Conservation (phyloP, 2,329 filamentous ascomycete species). For the Colletotrichum sp. region DNA sequence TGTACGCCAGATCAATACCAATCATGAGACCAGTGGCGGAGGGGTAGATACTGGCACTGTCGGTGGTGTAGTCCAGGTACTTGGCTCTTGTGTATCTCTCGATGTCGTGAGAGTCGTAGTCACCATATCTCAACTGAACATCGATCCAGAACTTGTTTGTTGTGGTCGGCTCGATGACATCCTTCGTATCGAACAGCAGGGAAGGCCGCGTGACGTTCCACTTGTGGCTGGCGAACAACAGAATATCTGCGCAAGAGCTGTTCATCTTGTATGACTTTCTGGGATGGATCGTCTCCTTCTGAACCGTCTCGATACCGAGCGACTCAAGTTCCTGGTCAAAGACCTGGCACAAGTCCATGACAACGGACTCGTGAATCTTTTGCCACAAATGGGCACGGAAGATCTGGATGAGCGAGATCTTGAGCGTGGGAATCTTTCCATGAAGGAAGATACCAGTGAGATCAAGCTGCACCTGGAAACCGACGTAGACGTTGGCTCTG, state of each 20-base stretch:
- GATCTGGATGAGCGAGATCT: conserved; percentile 98
- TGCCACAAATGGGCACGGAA: conserved; percentile 99
- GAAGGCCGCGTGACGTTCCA: conserved; percentile 98
- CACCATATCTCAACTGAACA: conserved; percentile 93
- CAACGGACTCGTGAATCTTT: conserved; percentile 98
- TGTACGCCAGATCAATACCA: conserved; percentile 96
- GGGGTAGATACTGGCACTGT: conserved; percentile 98
- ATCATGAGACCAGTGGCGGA: conserved; percentile 98
- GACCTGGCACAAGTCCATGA: conserved; percentile 98
- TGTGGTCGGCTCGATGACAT: conserved; percentile 89
- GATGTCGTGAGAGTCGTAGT: conserved; percentile 99
- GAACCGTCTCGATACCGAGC: conserved; percentile 93
- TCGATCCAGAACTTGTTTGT: conserved; percentile 99
- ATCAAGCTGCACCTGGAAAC: conserved; percentile 99
- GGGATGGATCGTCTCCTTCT: conserved; percentile 99
- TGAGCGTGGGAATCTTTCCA: conserved; percentile 96
- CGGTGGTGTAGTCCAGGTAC: conserved; percentile 98
- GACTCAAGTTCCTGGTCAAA: conserved; percentile 98
- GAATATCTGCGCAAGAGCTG: conserved; percentile 96
- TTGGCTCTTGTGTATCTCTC: conserved; percentile 97
- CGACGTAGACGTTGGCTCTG: conserved; percentile 95
- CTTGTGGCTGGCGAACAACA: conserved; percentile 96
- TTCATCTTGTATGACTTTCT: conserved; percentile 99
- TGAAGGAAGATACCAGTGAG: conserved; percentile 98
- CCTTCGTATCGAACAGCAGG: conserved; percentile 93